Evolutionary conservation across 2,329 filamentous ascomycete genomes (phyloP).

Genomic region (Apiospora arundinis): DNA sequence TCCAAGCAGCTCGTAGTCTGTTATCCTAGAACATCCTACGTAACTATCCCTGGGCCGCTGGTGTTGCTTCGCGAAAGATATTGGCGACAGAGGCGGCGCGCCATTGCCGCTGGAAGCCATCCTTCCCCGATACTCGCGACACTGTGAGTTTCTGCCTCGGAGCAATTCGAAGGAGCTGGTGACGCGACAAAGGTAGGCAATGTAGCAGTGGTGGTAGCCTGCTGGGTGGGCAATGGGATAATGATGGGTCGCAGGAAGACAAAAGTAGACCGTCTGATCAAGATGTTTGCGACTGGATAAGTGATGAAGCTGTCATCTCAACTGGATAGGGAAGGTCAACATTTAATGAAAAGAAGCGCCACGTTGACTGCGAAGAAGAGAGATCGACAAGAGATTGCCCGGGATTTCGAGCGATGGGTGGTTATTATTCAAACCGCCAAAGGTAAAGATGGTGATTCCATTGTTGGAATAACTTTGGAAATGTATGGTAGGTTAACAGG

Average conservation of each 20-base stretch:
- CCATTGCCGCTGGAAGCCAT: conserved; percentile 24
- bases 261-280: conserved; percentile 15
- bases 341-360: neutral
- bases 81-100: conserved; percentile 54
- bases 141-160: neutral
- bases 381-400: neutral
- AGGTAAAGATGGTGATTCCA: conserved; percentile 9
- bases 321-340: neutral
- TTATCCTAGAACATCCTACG: conserved; percentile 82
- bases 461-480: conserved; percentile 11
- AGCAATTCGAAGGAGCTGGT: neutral
- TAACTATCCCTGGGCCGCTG: conserved; percentile 68
- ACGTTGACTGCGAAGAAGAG: neutral
- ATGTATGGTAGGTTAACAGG: neutral
- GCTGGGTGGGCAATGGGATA: neutral
- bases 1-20: conserved; percentile 78
- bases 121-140: neutral
- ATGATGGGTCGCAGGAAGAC: neutral
- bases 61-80: conserved; percentile 62
- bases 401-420: neutral
- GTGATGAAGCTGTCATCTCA: conserved; percentile 14
- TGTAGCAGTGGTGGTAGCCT: neutral
- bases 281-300: conserved; percentile 5
- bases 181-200: conserved; percentile 3
- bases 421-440: neutral